Percentiles rank a stretch among this genome's conserved stretches.
Conservation (phyloP, 306 rosid genomes). For the Pueraria montana region DNA sequence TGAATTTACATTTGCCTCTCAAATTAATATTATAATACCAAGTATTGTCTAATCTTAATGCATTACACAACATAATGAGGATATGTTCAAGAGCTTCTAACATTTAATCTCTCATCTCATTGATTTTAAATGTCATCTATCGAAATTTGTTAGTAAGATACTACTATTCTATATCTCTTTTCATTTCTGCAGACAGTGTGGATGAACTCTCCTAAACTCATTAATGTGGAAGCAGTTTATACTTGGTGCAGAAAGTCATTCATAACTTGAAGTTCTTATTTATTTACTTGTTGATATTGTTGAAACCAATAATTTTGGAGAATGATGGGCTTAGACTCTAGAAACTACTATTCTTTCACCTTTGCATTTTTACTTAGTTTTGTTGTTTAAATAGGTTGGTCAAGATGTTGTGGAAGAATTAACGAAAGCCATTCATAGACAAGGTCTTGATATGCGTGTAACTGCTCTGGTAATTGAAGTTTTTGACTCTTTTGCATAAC, state of each 20-base stretch:
- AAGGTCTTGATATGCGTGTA: conserved; percentile 85
- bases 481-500: conserved; percentile 19
- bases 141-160: not conserved
- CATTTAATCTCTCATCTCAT: not conserved
- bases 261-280: not conserved
- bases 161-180: conserved; percentile 4
- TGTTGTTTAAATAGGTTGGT: conserved; percentile 67
- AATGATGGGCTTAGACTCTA: not conserved
- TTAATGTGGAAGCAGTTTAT: conserved; percentile 8
- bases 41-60: not conserved
- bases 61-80: conserved; percentile 10
- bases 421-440: conserved; percentile 70
- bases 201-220: not conserved
- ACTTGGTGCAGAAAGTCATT: not conserved
- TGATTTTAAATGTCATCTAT: conserved; percentile 12
- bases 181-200: not conserved
- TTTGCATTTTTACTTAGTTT: conserved; percentile 32
- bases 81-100: conserved; percentile 17
- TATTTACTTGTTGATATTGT: conserved; percentile 17
- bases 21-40: not conserved
- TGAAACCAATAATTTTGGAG: not conserved
- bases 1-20: conserved; percentile 12
- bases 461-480: conserved; percentile 76
- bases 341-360: conserved; percentile 18
- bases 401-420: conserved; percentile 83